phyloP scores from a whole-genome alignment of 208 protist genomes.

The Wallacemonas rigidus region DNA sequence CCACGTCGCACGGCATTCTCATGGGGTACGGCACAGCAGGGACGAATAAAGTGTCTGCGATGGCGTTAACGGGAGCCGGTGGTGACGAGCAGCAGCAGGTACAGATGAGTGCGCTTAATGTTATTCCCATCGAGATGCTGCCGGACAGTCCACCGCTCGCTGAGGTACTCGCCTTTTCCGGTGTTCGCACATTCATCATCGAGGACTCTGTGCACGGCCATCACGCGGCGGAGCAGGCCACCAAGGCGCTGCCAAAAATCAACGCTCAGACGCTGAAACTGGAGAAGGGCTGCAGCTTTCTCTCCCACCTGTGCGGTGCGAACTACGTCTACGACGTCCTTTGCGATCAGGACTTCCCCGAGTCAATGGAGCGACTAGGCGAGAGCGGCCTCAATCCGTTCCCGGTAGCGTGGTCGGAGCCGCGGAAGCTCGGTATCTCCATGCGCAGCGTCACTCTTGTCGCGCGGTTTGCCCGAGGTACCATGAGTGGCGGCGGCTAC shows the following conservation, averaged over 20 bases:
- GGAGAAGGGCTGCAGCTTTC: conserved; percentile 70
- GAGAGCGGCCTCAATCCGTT: conserved; percentile 88
- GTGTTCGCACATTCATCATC: conserved; percentile 70
- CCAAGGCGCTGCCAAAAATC: conserved; percentile 51
- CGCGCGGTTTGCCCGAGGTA: conserved; percentile 68
- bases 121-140: conserved; percentile 72
- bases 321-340: conserved; percentile 85
- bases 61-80: conserved; percentile 53
- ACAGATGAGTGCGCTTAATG: conserved; percentile 46
- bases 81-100: conserved; percentile 38
- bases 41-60: conserved; percentile 73
- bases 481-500: conserved; percentile 81
- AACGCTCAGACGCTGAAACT: conserved; percentile 75
- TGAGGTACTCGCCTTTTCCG: conserved; percentile 75
- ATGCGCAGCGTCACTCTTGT: conserved; percentile 87
- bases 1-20: conserved; percentile 70
- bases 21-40: conserved; percentile 75
- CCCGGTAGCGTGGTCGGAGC: conserved; percentile 87
- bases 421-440: conserved; percentile 78
- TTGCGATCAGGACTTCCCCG: conserved; percentile 87
- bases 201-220: conserved; percentile 60
- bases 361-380: conserved; percentile 77
- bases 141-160: conserved; percentile 77
- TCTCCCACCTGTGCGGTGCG: conserved; percentile 75
- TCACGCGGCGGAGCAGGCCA: conserved; percentile 48